Percentiles rank a stretch among this genome's conserved stretches.
Conservation (phyloP, 2,329 filamentous ascomycete genomes). For the Fragosphaeria purpurea region DNA sequence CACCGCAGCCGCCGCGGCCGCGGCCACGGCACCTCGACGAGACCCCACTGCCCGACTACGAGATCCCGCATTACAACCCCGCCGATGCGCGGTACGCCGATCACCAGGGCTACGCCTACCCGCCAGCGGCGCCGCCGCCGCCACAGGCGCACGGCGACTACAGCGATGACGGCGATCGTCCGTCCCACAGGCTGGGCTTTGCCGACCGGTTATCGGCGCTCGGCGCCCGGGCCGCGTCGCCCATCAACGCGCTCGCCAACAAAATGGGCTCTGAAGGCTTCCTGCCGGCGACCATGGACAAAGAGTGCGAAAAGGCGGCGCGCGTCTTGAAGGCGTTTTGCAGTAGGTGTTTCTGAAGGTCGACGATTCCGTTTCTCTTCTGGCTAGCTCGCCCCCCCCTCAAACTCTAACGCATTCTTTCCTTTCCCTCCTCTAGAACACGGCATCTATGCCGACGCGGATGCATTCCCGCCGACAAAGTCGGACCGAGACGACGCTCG, state of each 20-base stretch:
- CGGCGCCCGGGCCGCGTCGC: conserved; percentile 47
- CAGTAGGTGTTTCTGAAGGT: conserved; percentile 41
- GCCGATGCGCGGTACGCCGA: conserved; percentile 14
- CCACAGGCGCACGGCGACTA: not conserved
- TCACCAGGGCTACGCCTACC: conserved; percentile 3
- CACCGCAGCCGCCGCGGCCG: conserved; percentile 5
- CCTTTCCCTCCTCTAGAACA: conserved; percentile 27
- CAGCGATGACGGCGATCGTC: conserved; percentile 6
- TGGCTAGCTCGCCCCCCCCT: too few relatives aligned
- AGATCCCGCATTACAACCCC: conserved; percentile 16
- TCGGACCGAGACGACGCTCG: conserved; percentile 8
- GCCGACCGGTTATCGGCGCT: conserved; percentile 21
- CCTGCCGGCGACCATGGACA: conserved; percentile 75
- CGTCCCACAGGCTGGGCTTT: conserved; percentile 13
- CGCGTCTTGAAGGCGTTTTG: conserved; percentile 78
- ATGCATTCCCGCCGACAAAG: conserved; percentile 22
- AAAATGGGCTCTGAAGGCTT: conserved; percentile 77
- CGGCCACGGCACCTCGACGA: conserved; percentile 16
- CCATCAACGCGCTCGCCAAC: conserved; percentile 73
- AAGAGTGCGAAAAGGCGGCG: conserved; percentile 85
- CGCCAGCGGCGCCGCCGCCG: not conserved
- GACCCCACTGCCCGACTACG: conserved; percentile 17
- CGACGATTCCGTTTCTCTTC: too few relatives aligned
- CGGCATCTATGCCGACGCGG: conserved; percentile 37
- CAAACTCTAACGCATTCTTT: too few relatives aligned